These are phyloP conservation scores for Pseudogymnoascus sp. DNA, from an alignment of 2,329 filamentous ascomycete species.

Conservation along the genomic window DNA sequence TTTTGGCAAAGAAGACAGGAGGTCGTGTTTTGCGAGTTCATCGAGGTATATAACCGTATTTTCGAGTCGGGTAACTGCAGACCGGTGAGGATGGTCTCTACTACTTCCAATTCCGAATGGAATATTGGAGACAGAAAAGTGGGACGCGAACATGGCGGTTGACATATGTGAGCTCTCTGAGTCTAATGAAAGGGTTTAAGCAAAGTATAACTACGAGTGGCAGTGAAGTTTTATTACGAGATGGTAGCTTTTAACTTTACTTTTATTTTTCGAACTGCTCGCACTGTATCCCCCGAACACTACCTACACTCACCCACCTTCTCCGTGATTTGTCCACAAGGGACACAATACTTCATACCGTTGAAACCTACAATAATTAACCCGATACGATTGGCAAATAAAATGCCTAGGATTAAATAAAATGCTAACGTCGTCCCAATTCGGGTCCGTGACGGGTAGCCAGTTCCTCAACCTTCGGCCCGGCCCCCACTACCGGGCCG, in stretches of 20 bases:
- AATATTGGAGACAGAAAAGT: constrained; percentile 45
- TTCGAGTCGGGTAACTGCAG: constrained; percentile 41
- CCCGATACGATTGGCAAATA: background rate
- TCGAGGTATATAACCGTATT: constrained; percentile 44
- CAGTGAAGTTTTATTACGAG: background rate
- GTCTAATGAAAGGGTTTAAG: background rate
- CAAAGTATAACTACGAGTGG: background rate
- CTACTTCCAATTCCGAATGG: constrained; percentile 45
- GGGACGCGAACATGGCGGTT: constrained; percentile 19
- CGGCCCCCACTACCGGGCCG: background rate
- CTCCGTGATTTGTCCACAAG: background rate
- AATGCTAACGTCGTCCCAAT: background rate
- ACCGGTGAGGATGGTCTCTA: constrained; percentile 28
- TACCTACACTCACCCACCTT: background rate
- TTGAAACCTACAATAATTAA: background rate
- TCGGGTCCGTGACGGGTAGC: background rate
- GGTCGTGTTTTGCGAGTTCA: constrained; percentile 29
- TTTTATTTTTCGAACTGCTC: background rate
- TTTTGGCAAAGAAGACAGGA: constrained; percentile 19
- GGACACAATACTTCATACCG: background rate
- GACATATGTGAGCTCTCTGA: background rate
- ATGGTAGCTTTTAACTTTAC: background rate
- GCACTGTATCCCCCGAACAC: too few relatives aligned
- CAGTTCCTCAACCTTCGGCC: background rate
- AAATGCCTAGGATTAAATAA: background rate